These are phyloP conservation scores for Schizonepeta tenuifolia DNA, from an alignment of 257 asterid species.

Conservation along the genomic window DNA sequence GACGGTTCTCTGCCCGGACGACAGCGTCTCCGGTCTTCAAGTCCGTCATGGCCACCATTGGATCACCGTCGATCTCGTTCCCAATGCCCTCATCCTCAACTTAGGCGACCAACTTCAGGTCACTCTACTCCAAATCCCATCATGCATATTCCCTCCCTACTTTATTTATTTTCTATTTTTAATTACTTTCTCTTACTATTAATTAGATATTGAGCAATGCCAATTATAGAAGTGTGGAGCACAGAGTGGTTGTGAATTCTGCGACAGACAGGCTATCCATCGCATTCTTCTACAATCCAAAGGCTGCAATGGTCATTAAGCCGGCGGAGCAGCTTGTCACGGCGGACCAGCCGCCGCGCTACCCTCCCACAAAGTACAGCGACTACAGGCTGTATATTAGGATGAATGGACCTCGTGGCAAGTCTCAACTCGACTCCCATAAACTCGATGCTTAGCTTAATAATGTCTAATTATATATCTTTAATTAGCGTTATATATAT, in stretches of 20 bases:
- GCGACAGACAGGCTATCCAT: conserved; percentile 59
- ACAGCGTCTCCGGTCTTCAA: conserved; percentile 77
- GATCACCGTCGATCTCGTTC: conserved; percentile 71
- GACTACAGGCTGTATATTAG: conserved; percentile 53
- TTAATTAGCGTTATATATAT: not conserved
- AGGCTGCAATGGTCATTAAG: conserved; percentile 47
- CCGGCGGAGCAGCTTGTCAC: conserved; percentile 62
- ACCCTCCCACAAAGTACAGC: conserved; percentile 47
- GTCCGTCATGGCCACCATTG: conserved; percentile 60
- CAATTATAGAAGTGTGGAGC: conserved; percentile 66
- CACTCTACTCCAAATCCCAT: no score
- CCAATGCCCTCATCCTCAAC: conserved; percentile 78
- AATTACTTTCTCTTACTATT: no score
- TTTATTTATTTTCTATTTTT: no score
- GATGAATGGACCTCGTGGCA: conserved; percentile 62
- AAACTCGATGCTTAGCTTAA: conserved; percentile 26
- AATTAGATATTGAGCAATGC: conserved; percentile 69
- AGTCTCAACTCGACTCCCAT: conserved; percentile 60
- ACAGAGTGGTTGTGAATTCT: conserved; percentile 68
- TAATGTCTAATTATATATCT: not conserved
- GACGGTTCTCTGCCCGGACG: conserved; percentile 83
- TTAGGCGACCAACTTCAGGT: conserved; percentile 89
- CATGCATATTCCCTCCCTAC: no score
- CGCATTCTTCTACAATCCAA: conserved; percentile 73
- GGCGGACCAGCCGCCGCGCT: conserved; percentile 48